Conservation (phyloP, 192 early-diverging fungal genomes). For the Rhizophagus sp. region DNA sequence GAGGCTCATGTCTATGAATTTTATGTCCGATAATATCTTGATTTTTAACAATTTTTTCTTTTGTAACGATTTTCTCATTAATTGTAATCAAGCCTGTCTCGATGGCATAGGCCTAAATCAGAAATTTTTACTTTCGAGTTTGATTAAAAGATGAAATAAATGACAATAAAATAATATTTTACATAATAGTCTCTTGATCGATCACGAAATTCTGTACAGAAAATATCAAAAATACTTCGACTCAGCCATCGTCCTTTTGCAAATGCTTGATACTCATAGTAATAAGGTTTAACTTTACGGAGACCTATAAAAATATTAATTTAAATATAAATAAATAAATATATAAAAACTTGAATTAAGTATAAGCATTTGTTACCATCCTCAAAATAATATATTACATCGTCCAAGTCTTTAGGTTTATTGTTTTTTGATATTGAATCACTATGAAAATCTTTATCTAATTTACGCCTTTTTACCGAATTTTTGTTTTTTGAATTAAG, state of each 20-base stretch:
- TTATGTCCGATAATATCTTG: conserved; percentile 79
- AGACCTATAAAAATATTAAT: conserved; percentile 45
- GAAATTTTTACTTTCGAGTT: neutral
- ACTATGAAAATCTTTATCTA: neutral
- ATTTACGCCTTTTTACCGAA: neutral
- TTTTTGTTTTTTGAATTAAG: neutral
- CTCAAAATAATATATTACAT: neutral
- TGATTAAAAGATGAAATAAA: neutral
- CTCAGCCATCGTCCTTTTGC: conserved; percentile 91
- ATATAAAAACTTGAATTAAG: neutral
- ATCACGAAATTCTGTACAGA: conserved; percentile 88
- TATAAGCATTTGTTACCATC: neutral
- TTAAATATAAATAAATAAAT: neutral
- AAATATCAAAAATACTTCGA: conserved; percentile 75
- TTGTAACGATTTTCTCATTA: conserved; percentile 60
- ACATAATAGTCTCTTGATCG: conserved; percentile 80
- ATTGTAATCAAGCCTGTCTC: conserved; percentile 77
- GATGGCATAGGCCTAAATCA: conserved; percentile 67
- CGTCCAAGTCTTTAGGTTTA: neutral
- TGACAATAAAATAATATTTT: conserved; percentile 18
- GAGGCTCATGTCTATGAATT: conserved; percentile 96
- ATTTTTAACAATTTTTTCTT: conserved; percentile 70
- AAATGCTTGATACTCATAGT: conserved; percentile 75
- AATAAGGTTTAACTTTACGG: conserved; percentile 87
- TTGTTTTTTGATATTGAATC: neutral